These are phyloP conservation scores for Closterium sp. DNA, from an alignment of 139 green algal genomes.

Conservation along the genomic window DNA sequence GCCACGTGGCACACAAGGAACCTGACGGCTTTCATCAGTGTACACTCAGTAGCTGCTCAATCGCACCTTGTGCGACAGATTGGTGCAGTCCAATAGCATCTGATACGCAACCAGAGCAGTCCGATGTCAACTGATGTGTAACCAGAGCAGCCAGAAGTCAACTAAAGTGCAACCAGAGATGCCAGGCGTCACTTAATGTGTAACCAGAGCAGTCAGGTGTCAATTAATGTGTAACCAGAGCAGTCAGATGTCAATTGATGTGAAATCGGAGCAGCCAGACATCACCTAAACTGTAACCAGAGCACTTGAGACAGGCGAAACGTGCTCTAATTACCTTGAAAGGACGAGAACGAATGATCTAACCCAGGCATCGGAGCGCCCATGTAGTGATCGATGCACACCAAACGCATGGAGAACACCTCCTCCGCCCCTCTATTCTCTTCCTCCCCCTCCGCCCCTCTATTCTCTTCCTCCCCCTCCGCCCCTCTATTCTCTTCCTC, in stretches of 20 bases:
- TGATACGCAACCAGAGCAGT: slow-evolving; percentile 1
- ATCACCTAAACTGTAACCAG: not conserved
- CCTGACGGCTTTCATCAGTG: not conserved
- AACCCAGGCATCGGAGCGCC: slow-evolving; percentile 70
- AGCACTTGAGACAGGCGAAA: not conserved
- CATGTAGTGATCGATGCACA: slow-evolving; percentile 85
- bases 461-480: not conserved
- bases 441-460: not conserved
- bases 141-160: not conserved
- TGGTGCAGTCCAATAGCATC: too few relatives aligned
- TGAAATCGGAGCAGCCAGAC: not conserved
- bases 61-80: too few relatives aligned
- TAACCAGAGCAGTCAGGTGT: not conserved
- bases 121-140: not conserved
- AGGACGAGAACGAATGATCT: slow-evolving; percentile 59
- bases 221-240: not conserved
- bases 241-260: not conserved
- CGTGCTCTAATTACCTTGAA: slow-evolving; percentile 22
- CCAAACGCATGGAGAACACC: slow-evolving; percentile 60
- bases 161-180: not conserved
- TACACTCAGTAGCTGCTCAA: slow-evolving; percentile 14
- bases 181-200: not conserved
- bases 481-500: not conserved
- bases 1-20: not conserved
- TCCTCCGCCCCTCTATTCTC: not conserved